Base-by-base conservation (phyloP, 495 filamentous ascomycete species). In the Aspergillus kassunensis region DNA sequence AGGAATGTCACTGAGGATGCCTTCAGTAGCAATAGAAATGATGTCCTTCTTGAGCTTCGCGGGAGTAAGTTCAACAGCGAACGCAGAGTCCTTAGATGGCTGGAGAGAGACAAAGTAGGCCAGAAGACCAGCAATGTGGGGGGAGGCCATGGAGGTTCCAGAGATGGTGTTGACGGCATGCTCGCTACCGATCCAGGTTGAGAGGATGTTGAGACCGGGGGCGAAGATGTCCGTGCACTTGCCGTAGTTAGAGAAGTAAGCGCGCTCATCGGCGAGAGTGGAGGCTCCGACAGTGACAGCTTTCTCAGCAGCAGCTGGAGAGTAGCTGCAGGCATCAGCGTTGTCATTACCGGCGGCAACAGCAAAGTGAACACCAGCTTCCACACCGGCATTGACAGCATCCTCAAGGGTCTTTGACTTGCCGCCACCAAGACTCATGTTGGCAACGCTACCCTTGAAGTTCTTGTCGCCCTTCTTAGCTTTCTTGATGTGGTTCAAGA, bases 231-330 rank as follows among this genome's bases (percentile, higher is more conserved):
- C 91, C 66, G 92, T 96, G 81, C 95, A 99, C 81, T 91, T 92
- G 69, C 95, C 95, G 73, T 85, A 97, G 86, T 99, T 99, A 82
- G 95, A 97, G 86, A 99, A 99, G 83, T 97, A 99, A 56, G 95
- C 95, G 72, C 95, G 92, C 80, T 91, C 89, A 70, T 99, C 95
- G 58, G 80, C 80, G 27, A 99, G 80, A 52, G 88, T 95, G 16
- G 90, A 95, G 55, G 95, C 95, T 67, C 91, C 95, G 53, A 99
- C 95, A 42, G 95, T 99, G 62, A 99, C 85, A 49, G 95, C 91
- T 67, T 91, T 90, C 60, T 84, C 82, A 55, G 95, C 89, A 44
- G 91, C 86, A 57, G 95, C 95, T 24, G 95, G 95, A n/a, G 95
- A 99, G 81, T 97, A 99, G 76, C 90, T 92, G 86, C 95, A 99